A percentile compares a stretch with the other conserved stretches of the same genome.
phyloP scores from a whole-genome alignment of 2,329 filamentous ascomycete genomes.

The Colletotrichum liriopes region DNA sequence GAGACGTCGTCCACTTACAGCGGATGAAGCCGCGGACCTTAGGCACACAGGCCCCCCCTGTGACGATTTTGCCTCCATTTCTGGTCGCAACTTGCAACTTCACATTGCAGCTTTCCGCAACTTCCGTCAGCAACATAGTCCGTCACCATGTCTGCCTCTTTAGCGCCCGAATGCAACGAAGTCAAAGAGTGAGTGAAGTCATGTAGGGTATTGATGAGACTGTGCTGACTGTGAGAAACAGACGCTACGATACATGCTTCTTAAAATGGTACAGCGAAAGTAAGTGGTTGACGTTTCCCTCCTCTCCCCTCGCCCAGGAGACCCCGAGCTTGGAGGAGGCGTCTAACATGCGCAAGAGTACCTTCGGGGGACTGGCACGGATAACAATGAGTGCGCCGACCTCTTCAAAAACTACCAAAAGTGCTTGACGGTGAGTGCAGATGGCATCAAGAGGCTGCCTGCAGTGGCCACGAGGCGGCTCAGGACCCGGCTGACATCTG shows the following conservation, averaged over 20 bases:
- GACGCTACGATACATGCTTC: slow-evolving; percentile 97
- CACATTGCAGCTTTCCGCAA: slow-evolving; percentile 11
- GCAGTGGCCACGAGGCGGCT: background rate
- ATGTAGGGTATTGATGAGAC: background rate
- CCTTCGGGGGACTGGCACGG: slow-evolving; percentile 85
- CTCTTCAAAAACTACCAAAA: slow-evolving; percentile 91
- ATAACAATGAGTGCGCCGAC: slow-evolving; percentile 86
- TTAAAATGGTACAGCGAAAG: slow-evolving; percentile 99
- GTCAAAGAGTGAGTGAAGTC: slow-evolving; percentile 84
- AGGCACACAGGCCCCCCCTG: slow-evolving; percentile 21
- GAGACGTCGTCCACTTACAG: slow-evolving; percentile 23
- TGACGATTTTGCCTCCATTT: slow-evolving; percentile 33
- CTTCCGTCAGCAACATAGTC: slow-evolving; percentile 15
- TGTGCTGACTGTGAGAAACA: slow-evolving; percentile 55
- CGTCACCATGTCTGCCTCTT: slow-evolving; percentile 86
- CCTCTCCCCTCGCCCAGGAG: background rate
- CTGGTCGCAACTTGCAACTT: slow-evolving; percentile 26
- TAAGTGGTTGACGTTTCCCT: slow-evolving; percentile 62
- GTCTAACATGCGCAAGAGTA: slow-evolving; percentile 76
- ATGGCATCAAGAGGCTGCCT: slow-evolving; percentile 11
- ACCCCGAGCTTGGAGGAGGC: background rate
- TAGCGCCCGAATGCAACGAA: slow-evolving; percentile 95
- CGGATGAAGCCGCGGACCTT: slow-evolving; percentile 33
- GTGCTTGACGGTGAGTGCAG: slow-evolving; percentile 78
- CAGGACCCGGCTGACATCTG: background rate